Percentiles rank a stretch among this genome's conserved stretches.
phyloP scores from a whole-genome alignment of 192 early-diverging fungal species.

The Coemansia sp. region DNA sequence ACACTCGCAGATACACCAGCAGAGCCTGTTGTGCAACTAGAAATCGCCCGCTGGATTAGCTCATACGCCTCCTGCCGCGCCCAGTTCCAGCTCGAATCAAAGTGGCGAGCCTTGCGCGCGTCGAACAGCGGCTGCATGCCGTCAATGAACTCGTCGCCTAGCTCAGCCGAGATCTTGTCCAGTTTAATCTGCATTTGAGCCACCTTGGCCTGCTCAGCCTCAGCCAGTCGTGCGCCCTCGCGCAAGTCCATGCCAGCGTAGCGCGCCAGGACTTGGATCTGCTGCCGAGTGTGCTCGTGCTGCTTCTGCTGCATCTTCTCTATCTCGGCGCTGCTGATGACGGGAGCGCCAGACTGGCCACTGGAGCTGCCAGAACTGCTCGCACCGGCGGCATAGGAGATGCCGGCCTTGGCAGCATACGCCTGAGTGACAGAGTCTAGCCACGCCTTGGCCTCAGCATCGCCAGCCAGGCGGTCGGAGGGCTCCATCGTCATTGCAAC shows the following conservation, averaged over 20 bases:
- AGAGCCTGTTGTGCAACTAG: conserved; percentile 40
- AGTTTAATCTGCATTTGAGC: conserved; percentile 70
- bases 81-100: conserved; percentile 98
- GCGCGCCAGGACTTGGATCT: conserved; percentile 81
- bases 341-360: conserved; percentile 41
- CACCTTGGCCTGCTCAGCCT: conserved; percentile 62
- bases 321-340: conserved; percentile 90
- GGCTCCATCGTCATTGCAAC: conserved; percentile 83
- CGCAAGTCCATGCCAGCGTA: conserved; percentile 79
- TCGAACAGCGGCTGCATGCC: conserved; percentile 83
- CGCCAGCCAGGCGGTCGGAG: conserved; percentile 71
- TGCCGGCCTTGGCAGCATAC: conserved; percentile 76
- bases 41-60: conserved; percentile 84
- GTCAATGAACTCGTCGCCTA: conserved; percentile 73
- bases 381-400: conserved; percentile 64
- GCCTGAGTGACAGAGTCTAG: conserved; percentile 69
- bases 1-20: conserved; percentile 70
- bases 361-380: conserved; percentile 60
- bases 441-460: conserved; percentile 84
- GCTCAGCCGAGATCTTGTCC: conserved; percentile 78
- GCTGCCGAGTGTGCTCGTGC: conserved; percentile 71
- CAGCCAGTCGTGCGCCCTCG: conserved; percentile 67
- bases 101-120: conserved; percentile 79
- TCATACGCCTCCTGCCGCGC: conserved; percentile 67
- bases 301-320: conserved; percentile 74